Conservation (phyloP, 2,329 filamentous ascomycete species). For the Arachnomyces sp. region DNA sequence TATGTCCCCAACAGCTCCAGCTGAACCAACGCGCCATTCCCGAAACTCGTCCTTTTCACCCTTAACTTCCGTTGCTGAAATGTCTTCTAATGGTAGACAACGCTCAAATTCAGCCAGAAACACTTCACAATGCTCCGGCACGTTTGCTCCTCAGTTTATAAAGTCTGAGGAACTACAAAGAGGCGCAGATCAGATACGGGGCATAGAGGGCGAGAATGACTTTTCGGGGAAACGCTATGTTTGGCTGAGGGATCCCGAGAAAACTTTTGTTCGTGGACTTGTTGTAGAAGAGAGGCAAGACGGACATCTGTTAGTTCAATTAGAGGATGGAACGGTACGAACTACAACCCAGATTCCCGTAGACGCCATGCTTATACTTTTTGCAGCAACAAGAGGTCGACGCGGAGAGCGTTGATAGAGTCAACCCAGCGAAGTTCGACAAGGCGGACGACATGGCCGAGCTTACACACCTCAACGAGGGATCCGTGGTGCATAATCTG, state of each 20-base stretch:
- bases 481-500: slow-evolving; percentile 94
- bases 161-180: slow-evolving; percentile 69
- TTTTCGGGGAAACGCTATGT: slow-evolving; percentile 98
- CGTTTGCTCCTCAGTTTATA: slow-evolving; percentile 95
- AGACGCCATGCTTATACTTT: not conserved
- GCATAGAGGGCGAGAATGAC: slow-evolving; percentile 95
- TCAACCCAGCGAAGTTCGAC: slow-evolving; percentile 98
- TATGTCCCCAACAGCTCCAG: slow-evolving; percentile 44
- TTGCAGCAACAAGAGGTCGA: slow-evolving; percentile 75
- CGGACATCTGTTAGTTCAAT: slow-evolving; percentile 72
- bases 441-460: slow-evolving; percentile 99
- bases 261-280: slow-evolving; percentile 87
- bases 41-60: slow-evolving; percentile 63
- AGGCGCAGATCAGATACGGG: slow-evolving; percentile 48
- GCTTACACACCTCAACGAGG: slow-evolving; percentile 93
- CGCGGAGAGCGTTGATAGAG: slow-evolving; percentile 85
- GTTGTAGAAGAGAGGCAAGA: slow-evolving; percentile 70
- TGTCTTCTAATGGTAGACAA: slow-evolving; percentile 32
- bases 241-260: slow-evolving; percentile 81
- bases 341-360: not conserved
- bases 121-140: slow-evolving; percentile 53
- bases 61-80: slow-evolving; percentile 38
- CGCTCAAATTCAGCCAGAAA: slow-evolving; percentile 58
- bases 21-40: slow-evolving; percentile 47
- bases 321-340: slow-evolving; percentile 80